A percentile compares a stretch with the other conserved stretches of the same genome.
Evolutionary conservation across 2,329 filamentous ascomycete genomes (phyloP).

Genomic region (Coniochaeta sp.): DNA sequence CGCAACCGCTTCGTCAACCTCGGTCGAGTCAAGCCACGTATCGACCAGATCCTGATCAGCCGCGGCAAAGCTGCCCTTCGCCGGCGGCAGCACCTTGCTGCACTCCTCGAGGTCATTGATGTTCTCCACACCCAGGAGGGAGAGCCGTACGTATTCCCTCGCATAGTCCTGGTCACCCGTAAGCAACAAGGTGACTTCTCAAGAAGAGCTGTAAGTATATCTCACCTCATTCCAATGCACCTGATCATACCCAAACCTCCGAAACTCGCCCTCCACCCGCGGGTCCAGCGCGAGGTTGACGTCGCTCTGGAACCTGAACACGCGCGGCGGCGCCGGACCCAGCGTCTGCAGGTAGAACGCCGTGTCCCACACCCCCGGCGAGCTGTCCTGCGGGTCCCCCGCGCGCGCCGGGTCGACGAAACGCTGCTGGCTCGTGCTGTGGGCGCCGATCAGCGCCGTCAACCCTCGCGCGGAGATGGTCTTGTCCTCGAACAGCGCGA

Average conservation of each 20-base stretch:
- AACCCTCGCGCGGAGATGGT: constrained; percentile 42
- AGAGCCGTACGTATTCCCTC: constrained; percentile 44
- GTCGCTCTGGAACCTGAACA: constrained; percentile 34
- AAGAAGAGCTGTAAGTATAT: background rate
- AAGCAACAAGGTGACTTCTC: background rate
- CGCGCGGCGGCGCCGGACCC: constrained; percentile 12
- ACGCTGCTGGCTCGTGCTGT: constrained; percentile 39
- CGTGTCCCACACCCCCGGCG: constrained; percentile 41
- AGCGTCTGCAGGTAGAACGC: constrained; percentile 38
- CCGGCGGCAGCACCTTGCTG: constrained; percentile 38
- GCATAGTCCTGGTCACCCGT: constrained; percentile 34
- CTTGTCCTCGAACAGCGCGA: constrained; percentile 40
- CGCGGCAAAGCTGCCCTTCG: background rate
- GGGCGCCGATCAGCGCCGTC: constrained; percentile 47
- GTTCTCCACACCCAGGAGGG: constrained; percentile 47
- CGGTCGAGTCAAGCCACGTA: background rate
- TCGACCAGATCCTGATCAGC: background rate
- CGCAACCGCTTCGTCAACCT: background rate
- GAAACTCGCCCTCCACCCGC: constrained; percentile 27
- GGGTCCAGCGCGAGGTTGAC: constrained; percentile 28
- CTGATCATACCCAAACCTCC: constrained; percentile 26
- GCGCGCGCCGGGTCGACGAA: constrained; percentile 31
- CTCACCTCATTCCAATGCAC: constrained; percentile 32
- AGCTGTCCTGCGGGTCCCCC: constrained; percentile 36
- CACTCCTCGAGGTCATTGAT: constrained; percentile 49